phyloP scores from a whole-genome alignment of 148 eudicot genomes.

The Rheum nobile region DNA sequence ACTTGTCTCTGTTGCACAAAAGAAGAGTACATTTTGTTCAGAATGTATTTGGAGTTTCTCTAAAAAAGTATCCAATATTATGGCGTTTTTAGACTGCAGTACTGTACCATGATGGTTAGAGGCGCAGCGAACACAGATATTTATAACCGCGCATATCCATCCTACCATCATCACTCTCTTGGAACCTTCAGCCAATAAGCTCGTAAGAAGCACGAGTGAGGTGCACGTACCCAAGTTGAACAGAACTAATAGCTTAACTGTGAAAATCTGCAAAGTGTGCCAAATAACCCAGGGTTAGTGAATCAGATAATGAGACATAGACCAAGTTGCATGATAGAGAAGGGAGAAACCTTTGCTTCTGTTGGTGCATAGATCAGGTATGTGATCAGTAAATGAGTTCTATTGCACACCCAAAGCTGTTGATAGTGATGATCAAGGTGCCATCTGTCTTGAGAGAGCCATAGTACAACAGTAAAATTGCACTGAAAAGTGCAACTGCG shows the following conservation, averaged over 20 bases:
- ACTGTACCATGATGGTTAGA: constrained; percentile 51
- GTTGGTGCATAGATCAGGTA: constrained; percentile 37
- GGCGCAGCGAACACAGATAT: constrained; percentile 49
- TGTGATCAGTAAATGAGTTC: constrained; percentile 31
- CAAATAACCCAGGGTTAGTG: background rate
- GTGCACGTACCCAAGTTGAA: constrained; percentile 33
- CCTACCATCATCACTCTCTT: constrained; percentile 31
- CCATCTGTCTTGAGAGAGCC: constrained; percentile 45
- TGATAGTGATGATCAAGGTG: constrained; percentile 38
- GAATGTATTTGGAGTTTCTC: background rate
- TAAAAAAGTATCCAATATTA: background rate
- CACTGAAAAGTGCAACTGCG: constrained; percentile 48
- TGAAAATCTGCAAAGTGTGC: background rate
- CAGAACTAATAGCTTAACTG: constrained; percentile 19
- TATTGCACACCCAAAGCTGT: constrained; percentile 44
- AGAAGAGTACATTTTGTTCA: constrained; percentile 8
- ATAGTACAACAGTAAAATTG: constrained; percentile 39
- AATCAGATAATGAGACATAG: background rate
- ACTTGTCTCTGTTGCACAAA: constrained; percentile 28
- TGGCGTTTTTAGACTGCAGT: background rate
- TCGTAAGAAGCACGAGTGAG: constrained; percentile 25
- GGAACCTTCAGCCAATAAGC: constrained; percentile 28
- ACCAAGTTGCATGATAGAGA: background rate
- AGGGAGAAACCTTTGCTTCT: constrained; percentile 27
- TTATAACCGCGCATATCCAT: constrained; percentile 42